These are phyloP conservation scores for Chaetomium sp. DNA, from an alignment of 2,329 filamentous ascomycete species.

Conservation along the genomic window DNA sequence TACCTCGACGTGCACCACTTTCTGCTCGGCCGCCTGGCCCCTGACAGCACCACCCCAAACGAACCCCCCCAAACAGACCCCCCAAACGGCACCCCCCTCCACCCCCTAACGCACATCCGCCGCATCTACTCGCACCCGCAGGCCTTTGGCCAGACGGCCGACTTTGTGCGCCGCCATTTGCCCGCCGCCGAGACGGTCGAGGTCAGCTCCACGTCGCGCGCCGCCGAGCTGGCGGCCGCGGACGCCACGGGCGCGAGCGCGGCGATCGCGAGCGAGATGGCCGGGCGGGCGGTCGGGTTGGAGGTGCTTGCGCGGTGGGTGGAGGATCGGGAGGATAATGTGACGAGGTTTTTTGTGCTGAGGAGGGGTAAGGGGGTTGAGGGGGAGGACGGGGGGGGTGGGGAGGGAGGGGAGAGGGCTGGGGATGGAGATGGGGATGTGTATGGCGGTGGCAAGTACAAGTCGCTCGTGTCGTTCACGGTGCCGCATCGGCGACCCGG, in stretches of 20 bases:
- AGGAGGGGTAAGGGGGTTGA: slow-evolving; percentile 34
- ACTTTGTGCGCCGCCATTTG: slow-evolving; percentile 70
- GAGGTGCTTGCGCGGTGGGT: slow-evolving; percentile 70
- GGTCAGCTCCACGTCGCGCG: slow-evolving; percentile 81
- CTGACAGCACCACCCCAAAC: slow-evolving; percentile 11
- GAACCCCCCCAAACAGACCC: not conserved
- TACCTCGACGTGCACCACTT: slow-evolving; percentile 90
- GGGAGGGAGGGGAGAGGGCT: not conserved
- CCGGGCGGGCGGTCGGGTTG: slow-evolving; percentile 68
- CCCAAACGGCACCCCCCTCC: slow-evolving; percentile 46
- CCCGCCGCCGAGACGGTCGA: slow-evolving; percentile 78
- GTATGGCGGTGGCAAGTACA: slow-evolving; percentile 44
- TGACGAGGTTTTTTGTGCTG: slow-evolving; percentile 76
- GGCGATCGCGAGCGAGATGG: slow-evolving; percentile 76
- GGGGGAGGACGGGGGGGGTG: not conserved
- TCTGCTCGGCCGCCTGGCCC: slow-evolving; percentile 62
- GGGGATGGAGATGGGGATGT: slow-evolving; percentile 6
- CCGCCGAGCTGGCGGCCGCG: slow-evolving; percentile 73
- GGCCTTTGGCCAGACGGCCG: slow-evolving; percentile 87
- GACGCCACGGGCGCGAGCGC: slow-evolving; percentile 63
- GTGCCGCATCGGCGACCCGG: slow-evolving; percentile 76
- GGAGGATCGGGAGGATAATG: slow-evolving; percentile 74
- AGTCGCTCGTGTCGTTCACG: slow-evolving; percentile 81
- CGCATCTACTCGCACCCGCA: slow-evolving; percentile 92
- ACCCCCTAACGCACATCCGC: slow-evolving; percentile 62